Base-by-base conservation (phyloP, 2,329 filamentous ascomycete genomes). In the Fusarium nelsonii region DNA sequence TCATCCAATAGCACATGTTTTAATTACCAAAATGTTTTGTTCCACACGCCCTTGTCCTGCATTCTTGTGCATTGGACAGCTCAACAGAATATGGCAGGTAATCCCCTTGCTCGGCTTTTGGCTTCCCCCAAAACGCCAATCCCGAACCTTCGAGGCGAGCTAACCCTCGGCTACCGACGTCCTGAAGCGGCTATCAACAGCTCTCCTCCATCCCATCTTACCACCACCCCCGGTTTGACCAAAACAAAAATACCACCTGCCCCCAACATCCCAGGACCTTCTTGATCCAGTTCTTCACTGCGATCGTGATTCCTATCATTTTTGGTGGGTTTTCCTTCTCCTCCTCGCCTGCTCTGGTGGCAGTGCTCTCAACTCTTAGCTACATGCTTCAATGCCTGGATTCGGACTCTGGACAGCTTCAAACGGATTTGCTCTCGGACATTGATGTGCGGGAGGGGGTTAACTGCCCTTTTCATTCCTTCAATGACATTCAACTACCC, bases 131-230 rank as follows among this genome's bases (percentile, higher is more conserved):
- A 39, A 55, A 54, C 65, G 60, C 65, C 65, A 68, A 61, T 60
- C 58, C 69, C 69, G 69, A 71, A 68, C 46, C 55, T 32, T 62
- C 60, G 63, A 54, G 50, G 69, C 68, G 70, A 73, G 59, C 44
- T 57, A 50, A 40, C 48, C 68, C 71, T 73, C 71, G 71, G 71
- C 65, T 73, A 73, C 71, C 71, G 71, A 73, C 61, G 53, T 59
- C 60, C 65, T 62, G 57, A 59, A 50, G 54, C 57, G 65, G 59
- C 40, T 62, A 61, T 69, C 57, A 55, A 28, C 12, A 56, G 30
- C 57, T 55, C 37, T 41, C 40, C 53, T 51, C 51, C 68, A 58
- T 53, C 56, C 49, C 63, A 68, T 68, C 69, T 70, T 69, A 61
- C 63, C 58, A 73, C 58, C 43, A 23, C 23, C 43, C 26, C 45